Base-by-base conservation (phyloP, 2,329 filamentous ascomycete species). In the Clarireedia sp. region DNA sequence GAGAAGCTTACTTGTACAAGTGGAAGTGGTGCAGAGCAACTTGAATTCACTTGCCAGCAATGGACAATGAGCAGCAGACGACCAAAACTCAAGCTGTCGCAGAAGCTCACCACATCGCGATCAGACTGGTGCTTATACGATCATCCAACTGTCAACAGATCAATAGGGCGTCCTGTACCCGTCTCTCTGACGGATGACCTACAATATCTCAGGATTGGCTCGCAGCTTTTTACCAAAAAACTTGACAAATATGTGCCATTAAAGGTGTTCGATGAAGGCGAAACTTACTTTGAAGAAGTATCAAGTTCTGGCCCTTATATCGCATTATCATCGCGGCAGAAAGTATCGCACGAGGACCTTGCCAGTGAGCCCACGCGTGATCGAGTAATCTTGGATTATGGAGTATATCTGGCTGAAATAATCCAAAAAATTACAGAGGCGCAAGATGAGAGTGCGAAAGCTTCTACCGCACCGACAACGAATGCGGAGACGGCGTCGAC, bases 41-140 rank as follows among this genome's bases (percentile, higher is more conserved):
- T 51, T 36, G 49, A 51, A 51, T 51, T 51, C 19, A 41, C 17
- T 21, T 51, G 49, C 3, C 49, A 51, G 23, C 49, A 44, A n/a
- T 51, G 49, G 49, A 23, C 2, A 43, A n/a, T 51, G 9, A 29
- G 40, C 17, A 44, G 9, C 6, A 24, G 16, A 14, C 49, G 49
- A 12, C 49, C 49, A 4, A 44, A 51, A 12, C 49, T 51, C 43
- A 41, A 12, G 16, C 6, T 1, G 14, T 51, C 49, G 7, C 38
- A 51, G 21, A 44, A 43, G 10, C 3, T 52, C 3, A 52, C n/a
- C 16, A 19, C 19, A 36, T 37, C 50, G 19, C 40, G 41, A 5
- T 24, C 38, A 2, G 26, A 33, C 12, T 52, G 38, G 24, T 52
- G 7, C 16, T 17, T 52, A 4, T 37, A 45, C 6, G 50, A 52